Conservation (phyloP, 805 yeast species). For the Tetrapisispora iriomotensis region DNA sequence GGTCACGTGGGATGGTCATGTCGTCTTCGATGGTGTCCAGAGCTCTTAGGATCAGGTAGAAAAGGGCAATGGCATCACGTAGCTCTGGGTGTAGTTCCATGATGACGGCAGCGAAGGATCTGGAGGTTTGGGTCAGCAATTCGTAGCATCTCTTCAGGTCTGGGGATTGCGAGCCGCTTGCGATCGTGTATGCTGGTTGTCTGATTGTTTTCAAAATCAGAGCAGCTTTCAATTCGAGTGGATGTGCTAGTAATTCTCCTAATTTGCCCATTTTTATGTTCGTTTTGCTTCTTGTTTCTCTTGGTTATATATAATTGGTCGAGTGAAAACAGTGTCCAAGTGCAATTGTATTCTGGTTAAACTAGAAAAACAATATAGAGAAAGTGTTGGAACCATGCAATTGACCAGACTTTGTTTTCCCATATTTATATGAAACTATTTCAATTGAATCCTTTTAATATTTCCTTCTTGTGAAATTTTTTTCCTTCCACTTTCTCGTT, state of each 20-base stretch:
- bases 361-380: too few relatives aligned
- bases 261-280: conserved; percentile 47
- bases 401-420: too few relatives aligned
- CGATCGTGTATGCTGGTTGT: background rate
- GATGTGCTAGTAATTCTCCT: conserved; percentile 53
- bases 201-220: conserved; percentile 52
- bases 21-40: conserved; percentile 96
- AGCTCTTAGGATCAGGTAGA: conserved; percentile 80
- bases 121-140: conserved; percentile 59
- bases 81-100: conserved; percentile 85
- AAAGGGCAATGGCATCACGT: conserved; percentile 69
- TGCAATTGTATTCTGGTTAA: too few relatives aligned
- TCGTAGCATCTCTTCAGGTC: conserved; percentile 54
- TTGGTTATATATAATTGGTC: too few relatives aligned
- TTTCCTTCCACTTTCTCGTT: background rate
- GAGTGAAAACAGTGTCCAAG: too few relatives aligned
- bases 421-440: too few relatives aligned
- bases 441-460: too few relatives aligned
- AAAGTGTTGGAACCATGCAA: too few relatives aligned
- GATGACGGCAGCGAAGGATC: conserved; percentile 93
- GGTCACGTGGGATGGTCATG: conserved; percentile 66
- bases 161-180: conserved; percentile 1
- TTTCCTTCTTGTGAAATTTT: too few relatives aligned
- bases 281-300: conserved; percentile 1
- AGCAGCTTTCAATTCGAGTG: conserved; percentile 60